Base-by-base conservation (phyloP, 306 rosid genomes). In the Medicago lupulina region DNA sequence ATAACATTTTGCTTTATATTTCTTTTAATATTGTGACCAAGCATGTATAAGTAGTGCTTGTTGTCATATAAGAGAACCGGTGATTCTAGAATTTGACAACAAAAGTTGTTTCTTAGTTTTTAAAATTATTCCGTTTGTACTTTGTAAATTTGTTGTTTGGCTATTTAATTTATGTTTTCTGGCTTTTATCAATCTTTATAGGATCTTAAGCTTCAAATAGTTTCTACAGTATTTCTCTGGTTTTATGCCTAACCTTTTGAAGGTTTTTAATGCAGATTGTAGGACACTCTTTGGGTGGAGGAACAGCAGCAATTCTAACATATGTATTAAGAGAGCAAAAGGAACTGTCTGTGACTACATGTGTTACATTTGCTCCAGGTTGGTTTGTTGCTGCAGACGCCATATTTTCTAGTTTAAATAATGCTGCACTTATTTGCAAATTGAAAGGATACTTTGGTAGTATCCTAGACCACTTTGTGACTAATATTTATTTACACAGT, bases 231-330 rank as follows among this genome's bases (percentile, higher is more conserved):
- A 49, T 71, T 65, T 75, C 54, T 63, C 18, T 21, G 39, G 66
- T 46, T 64, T 71, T 51, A 11, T 47, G 57, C 38, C 75, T 49
- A 60, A 25, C 44, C 19, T 59, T 49, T 67, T 70, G 12, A 38
- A 70, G 69, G 15, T 44, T 40, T 55, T 76, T 47, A 43, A 43
- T 31, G 38, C 81, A 95, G 98, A 87, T 95, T 81, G 96, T 95
- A 41, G 98, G 98, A 55, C 98, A 95, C 78, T 95, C 98, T 54
- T 88, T 95, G 88, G 98, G 98, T 57, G 98, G 98, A 81, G 97
- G 98, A 74, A 95, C 98, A 46, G 97, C 98, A 17, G 97, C 97
- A 61, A 90, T 95, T 78, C 85, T 95, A 67, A 95, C 98, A 17
- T 92, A 90, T 80, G 88, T 92, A 75, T 80, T 95, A 84, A 86